Evolutionary conservation across 768 basidiomycete species (phyloP), one percentile per base, ranked within the genome.

Genomic region (Mrakia hoshinonis): DNA sequence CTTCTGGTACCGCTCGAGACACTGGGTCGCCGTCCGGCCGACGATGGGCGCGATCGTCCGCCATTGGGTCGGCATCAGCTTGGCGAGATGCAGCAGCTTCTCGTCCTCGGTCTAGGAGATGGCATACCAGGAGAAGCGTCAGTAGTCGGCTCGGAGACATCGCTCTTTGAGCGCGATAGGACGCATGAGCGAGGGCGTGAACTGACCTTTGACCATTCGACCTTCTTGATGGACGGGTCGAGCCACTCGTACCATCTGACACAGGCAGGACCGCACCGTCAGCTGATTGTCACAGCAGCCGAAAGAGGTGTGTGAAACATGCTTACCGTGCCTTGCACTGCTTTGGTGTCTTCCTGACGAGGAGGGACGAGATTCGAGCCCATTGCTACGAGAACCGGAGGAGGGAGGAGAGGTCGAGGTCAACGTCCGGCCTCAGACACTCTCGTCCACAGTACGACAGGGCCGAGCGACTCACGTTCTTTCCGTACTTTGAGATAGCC

Each of bases 31-130:
- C 1, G 96, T 98, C 36, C 96, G 86, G 51, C 96, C 96, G 69
- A 99, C 96, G 73, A 96, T 95, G 63, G 96, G 96, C 4, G 96
- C 94, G 75, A 99, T 95, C 29, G 96, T 97, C 36, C 96, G 88
- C 96, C 96, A 99, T 83, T 99, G 96, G 0, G 96, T 98, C 0
- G 96, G 96, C 93, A 98, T 99, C 72, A 98, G 84, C 81, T 97
- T 98, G 52, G 96, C 96, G 29, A 98, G 86, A 79, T 98, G 94
- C 13, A 99, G 84, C 3, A 99, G 85, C 80, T 98, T 99, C 82
- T 98, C 96, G 81, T 99, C 96, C 81, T 99, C 96, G 22, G 90
- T 92, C 91, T 94, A 49, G 1, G 20, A 22, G n/a, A 2, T 4
- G 20, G 22, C 1, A 18, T 15, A 43, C 15, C 15, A 43, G 43